These are phyloP conservation scores for Bombardia bombarda DNA, from an alignment of 495 filamentous ascomycete genomes.

Conservation along the genomic window DNA sequence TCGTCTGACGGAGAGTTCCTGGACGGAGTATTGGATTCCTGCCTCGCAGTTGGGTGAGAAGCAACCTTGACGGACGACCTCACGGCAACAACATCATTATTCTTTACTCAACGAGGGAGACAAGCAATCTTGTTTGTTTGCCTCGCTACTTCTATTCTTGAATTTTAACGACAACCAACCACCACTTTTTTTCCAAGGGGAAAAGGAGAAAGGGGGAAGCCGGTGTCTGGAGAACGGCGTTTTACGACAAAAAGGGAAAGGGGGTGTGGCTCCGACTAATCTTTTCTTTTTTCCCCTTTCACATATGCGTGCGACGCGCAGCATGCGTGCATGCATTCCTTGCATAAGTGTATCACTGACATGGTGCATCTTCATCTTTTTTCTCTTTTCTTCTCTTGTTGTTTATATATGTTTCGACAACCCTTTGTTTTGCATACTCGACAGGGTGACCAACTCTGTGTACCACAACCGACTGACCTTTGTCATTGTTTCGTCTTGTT, in stretches of 20 bases:
- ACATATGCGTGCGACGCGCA: too few species aligned
- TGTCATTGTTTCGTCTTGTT: too few species aligned
- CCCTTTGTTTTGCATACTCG: not conserved
- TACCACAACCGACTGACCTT: not conserved
- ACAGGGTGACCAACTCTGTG: not conserved
- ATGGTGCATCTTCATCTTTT: not conserved
- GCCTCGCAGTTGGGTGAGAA: constrained; percentile 26
- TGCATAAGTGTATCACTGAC: constrained; percentile 2
- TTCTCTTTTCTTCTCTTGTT: not conserved
- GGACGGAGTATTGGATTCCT: constrained; percentile 59
- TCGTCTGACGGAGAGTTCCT: constrained; percentile 53
- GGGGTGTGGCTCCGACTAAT: too few species aligned
- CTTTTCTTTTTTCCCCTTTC: not conserved
- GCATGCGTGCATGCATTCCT: too few species aligned
- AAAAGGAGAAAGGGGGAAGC: not conserved
- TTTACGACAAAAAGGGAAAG: too few species aligned
- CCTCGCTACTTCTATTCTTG: not conserved
- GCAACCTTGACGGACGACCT: not conserved
- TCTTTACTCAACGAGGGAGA: too few species aligned
- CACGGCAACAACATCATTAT: not conserved
- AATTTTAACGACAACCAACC: not conserved
- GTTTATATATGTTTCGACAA: not conserved
- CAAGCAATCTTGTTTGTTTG: too few species aligned
- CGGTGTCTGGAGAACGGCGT: not conserved
- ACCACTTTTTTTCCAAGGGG: not conserved